Evolutionary conservation across 2,329 filamentous ascomycete genomes (phyloP).

Genomic region (Colletotrichum brevisporum): DNA sequence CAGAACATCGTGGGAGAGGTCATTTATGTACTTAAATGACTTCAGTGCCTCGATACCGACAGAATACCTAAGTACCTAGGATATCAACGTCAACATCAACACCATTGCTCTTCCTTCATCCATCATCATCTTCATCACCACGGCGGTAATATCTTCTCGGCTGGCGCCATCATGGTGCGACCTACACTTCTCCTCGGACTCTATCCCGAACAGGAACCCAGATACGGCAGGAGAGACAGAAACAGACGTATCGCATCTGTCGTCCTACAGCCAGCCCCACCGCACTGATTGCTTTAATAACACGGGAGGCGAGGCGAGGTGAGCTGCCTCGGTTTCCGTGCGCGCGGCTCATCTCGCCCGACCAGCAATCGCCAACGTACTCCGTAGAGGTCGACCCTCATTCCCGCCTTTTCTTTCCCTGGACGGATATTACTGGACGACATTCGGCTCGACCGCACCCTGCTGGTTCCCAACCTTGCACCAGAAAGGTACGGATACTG

Average conservation of each 20-base stretch:
- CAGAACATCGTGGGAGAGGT: too few relatives aligned
- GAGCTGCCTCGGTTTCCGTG: conserved; percentile 11
- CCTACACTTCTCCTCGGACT: neutral
- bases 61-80: too few relatives aligned
- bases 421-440: neutral
- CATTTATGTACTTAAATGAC: too few relatives aligned
- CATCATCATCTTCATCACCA: too few relatives aligned
- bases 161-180: conserved; percentile 6
- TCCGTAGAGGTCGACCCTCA: conserved; percentile 6
- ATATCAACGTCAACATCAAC: too few relatives aligned
- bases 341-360: conserved; percentile 16
- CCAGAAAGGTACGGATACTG: too few relatives aligned
- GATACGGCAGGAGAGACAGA: conserved; percentile 15
- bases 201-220: neutral
- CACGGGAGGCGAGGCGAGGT: conserved; percentile 17
- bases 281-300: conserved; percentile 36
- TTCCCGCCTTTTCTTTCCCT: conserved; percentile 28
- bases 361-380: neutral
- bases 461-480: too few relatives aligned
- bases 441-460: too few relatives aligned
- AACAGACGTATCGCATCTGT: conserved; percentile 30
- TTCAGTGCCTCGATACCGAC: too few relatives aligned
- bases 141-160: neutral
- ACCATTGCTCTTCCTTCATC: too few relatives aligned
- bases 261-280: conserved; percentile 35